Base-by-base conservation (phyloP, 345 rosid species). In the Trapa bicornis region DNA sequence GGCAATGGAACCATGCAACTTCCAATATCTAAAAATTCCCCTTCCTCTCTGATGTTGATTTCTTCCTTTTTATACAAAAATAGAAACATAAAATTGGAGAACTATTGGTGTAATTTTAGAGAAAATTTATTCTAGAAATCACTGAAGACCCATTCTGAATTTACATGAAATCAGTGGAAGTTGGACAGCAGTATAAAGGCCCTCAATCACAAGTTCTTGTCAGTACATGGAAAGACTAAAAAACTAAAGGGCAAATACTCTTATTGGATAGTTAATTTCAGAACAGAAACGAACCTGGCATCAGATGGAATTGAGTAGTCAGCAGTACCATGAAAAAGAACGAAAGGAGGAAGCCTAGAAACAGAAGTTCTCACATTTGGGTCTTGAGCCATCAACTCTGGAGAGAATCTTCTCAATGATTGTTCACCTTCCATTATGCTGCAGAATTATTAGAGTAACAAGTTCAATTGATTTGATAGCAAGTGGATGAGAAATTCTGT, bases 361-460 rank as follows among this genome's bases (percentile, higher is more conserved):
- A 84, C 75, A 6, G 89, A 83, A 67, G 72, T 77, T 71, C 74
- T 80, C 67, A 76, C 50, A 73, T 78, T 80, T 54, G 87, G 86
- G 68, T 86, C 90, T 78, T 74, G 91, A 43, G 85, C 89, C 50
- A 91, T 72, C 29, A 91, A 75, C 76, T 91, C 99, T 4, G 99
- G 96, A 72, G 99, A 94, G 80, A 71, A 94, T 69, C 80, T 84
- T 68, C 47, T 71, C 72, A 94, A 74, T 61, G 96, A 91, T 72
- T 86, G 82, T 72, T 94, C 97, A 70, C 97, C 97, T 76, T 89
- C 97, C 99, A 94, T 94, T 71, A 94, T 91, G 76, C 97, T 91
- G 86, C 36, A 54, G 41, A 65, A 73, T 42, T 58, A 32, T 58
- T 58, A 5, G 38, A 45, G n/a, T 56, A 62, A 68, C 15, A 13